phyloP scores from a whole-genome alignment of 495 filamentous ascomycete species.

The Neurospora pannonica region DNA sequence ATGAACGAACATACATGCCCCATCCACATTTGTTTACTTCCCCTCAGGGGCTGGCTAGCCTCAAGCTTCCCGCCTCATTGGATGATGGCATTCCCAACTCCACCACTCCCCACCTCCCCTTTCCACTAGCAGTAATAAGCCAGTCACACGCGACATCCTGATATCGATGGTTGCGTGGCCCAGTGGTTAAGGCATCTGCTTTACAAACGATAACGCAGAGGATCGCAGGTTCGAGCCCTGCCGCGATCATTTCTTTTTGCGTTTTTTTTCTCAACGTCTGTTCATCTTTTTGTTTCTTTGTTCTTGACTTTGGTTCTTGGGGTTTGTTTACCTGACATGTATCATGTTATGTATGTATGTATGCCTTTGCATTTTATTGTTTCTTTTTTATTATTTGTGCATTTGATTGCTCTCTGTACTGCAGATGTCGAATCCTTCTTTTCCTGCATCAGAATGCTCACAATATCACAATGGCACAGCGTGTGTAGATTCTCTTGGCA shows the following conservation, averaged over 20 bases:
- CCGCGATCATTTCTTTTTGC: constrained; percentile 28
- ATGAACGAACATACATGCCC: background rate
- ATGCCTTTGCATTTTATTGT: no score
- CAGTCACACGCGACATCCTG: accelerated
- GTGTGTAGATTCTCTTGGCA: no score
- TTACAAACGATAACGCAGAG: constrained; percentile 29
- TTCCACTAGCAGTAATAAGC: background rate
- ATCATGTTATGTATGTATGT: no score
- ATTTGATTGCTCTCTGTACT: background rate
- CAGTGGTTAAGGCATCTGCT: constrained; percentile 35
- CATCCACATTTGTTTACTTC: background rate
- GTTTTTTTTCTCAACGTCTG: background rate
- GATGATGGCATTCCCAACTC: background rate
- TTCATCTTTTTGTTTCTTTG: no score
- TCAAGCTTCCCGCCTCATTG: background rate
- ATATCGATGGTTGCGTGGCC: constrained; percentile 21
- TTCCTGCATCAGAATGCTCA: background rate
- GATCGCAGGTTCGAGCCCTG: constrained; percentile 44
- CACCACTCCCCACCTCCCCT: background rate
- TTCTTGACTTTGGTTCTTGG: no score
- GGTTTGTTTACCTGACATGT: no score
- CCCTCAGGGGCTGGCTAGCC: background rate
- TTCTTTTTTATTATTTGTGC: no score
- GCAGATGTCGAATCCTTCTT: background rate
- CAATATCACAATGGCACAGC: background rate